A percentile compares a stretch with the other conserved stretches of the same genome.
Conservation (phyloP, 2,329 filamentous ascomycete species). For the Xylaria sp. region DNA sequence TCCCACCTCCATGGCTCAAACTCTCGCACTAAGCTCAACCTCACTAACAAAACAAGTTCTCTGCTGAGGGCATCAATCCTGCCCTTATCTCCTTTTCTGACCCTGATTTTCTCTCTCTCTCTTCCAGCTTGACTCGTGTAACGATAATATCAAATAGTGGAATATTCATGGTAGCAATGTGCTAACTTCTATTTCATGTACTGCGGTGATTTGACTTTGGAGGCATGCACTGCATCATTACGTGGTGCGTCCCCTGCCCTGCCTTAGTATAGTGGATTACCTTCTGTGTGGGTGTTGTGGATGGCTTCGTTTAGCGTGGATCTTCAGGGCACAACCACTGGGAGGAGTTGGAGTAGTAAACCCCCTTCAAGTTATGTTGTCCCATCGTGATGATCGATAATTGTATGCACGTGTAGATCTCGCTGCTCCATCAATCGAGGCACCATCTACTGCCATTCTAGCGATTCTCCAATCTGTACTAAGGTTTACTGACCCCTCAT, state of each 20-base stretch:
- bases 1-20: constrained; percentile 13
- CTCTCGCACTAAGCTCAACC: not conserved
- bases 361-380: constrained; percentile 2
- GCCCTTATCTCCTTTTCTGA: not conserved
- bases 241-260: not conserved
- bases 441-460: not conserved
- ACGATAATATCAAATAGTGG: too few relatives aligned
- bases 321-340: constrained; percentile 21
- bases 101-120: not conserved
- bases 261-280: not conserved
- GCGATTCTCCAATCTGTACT: too few relatives aligned
- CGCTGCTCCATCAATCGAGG: not conserved
- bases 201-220: not conserved
- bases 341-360: constrained; percentile 5
- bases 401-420: not conserved
- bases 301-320: constrained; percentile 23
- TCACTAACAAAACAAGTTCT: not conserved
- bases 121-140: too few relatives aligned
- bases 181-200: too few relatives aligned
- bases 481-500: not conserved
- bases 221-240: constrained; percentile 12
- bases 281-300: not conserved
- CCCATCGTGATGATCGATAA: not conserved
- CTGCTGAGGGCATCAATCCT: not conserved
- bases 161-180: too few relatives aligned